Base-by-base conservation (phyloP, 2,329 filamentous ascomycete genomes). In the Huntiella savannae region DNA sequence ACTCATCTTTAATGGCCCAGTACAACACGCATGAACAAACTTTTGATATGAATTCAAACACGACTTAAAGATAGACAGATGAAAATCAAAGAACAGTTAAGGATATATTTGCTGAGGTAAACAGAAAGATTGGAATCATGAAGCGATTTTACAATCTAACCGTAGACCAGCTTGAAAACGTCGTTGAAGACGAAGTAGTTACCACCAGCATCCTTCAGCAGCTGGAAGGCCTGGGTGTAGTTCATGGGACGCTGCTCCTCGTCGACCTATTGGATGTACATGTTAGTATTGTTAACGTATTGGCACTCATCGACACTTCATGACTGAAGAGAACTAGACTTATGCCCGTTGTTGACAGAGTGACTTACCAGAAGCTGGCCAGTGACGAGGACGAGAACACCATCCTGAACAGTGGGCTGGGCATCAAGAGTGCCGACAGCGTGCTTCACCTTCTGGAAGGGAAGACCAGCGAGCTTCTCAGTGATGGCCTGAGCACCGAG, bases 131-230 rank as follows among this genome's bases (percentile, higher is more conserved):
- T 15, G 3, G 15, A 28, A 38, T 43, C 22, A 33, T 17, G 10
- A 5, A 39, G 39, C 12, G 5, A 38, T 11, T 48, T 11, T 5
- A 32, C 17, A 10, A 43, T 47, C 52, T 66, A 74, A 59, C 64
- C 69, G 64, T 82, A 88, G 55, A 94, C 74, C 52, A 96, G 75
- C 66, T 83, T 83, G 77, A 96, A 96, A 61, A 96, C 67, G 63
- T 96, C 88, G 70, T 96, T 95, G 68, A 79, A 79, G 60, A 96
- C 82, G 62, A 75, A 95, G 69, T 81, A 94, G 64, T 71, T 77
- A 55, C 77, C 79, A 22, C 33, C 49, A 43, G 57, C 54, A 47
- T 85, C 80, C 51, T 76, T 78, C 53, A 76, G 63, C 52, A 96
- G 79, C 63, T 92, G 82, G 74, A 96, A 96, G 48, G 74, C 67